Evolutionary conservation across 805 yeast species (phyloP), one percentile per base, ranked within the genome.

Genomic region (Candida jianshihensis): DNA sequence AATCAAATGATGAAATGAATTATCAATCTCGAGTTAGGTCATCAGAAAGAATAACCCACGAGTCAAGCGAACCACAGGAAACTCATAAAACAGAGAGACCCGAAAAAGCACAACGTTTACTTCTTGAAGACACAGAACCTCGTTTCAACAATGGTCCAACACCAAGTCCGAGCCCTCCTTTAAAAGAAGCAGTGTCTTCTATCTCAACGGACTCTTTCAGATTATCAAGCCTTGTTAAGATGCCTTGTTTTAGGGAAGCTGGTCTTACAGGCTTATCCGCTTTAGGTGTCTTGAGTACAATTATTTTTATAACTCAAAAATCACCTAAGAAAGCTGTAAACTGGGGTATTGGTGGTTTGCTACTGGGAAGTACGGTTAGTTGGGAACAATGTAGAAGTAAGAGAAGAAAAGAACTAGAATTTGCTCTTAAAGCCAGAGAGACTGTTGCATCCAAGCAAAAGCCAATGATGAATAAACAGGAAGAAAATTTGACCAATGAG

Each of bases 311-410:
- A 24, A 75, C 78, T 35, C 86, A 78, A 49, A 79, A 79, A 49
- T 73, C 75, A 34, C 69, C 80, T 0, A 55, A 63, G 9, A 71
- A 71, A 42, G 78, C 94, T 1, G 66, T 75, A 13, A 85, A 89
- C 53, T 89, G 96, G 96, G 80, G 81, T 9, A 67, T 84, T 34
- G 82, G 83, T 26, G 95, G 92, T 4, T 74, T 87, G 44, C 59
- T 84, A 38, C 55, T 87, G 16, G 96, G 96, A 1, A 77, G 85
- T 31, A 69, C 84, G 0, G 78, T 84, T 19, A 85, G 95, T 1
- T 89, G 96, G 96, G 96, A 89, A 55, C 95, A 87, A 59, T 89
- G 97, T 57, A 69, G 95, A 40, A 67, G 76, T 33, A 69, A 75
- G 32, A 69, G 95, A 56, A 68, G 80, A 50, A 72, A 75, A 43